Percentiles rank a stretch among this genome's conserved stretches.
Conservation (phyloP, 2,329 filamentous ascomycete species). For the Ophiostoma tasmaniense region DNA sequence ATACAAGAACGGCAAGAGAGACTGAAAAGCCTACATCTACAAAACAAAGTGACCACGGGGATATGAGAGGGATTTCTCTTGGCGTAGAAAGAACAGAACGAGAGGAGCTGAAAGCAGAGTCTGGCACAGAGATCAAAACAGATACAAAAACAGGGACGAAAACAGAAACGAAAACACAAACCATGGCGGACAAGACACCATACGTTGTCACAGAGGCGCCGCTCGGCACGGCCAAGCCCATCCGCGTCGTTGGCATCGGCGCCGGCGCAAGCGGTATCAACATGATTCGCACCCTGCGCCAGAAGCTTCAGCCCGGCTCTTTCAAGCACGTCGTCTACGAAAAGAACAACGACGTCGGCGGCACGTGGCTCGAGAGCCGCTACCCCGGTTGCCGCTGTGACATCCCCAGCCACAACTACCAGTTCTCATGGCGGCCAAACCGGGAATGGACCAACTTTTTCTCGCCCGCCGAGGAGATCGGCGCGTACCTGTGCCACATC, state of each 20-base stretch:
- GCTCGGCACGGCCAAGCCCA: conserved; percentile 27
- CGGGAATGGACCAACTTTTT: conserved; percentile 52
- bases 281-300: conserved; percentile 37
- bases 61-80: not conserved
- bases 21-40: not conserved
- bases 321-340: conserved; percentile 45
- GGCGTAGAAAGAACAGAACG: not conserved
- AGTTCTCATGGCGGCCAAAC: conserved; percentile 53
- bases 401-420: conserved; percentile 52
- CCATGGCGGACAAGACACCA: not conserved
- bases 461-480: conserved; percentile 46
- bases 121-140: not conserved
- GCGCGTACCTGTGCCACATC: conserved; percentile 41
- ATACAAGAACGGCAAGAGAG: not conserved
- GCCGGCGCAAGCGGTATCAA: conserved; percentile 32
- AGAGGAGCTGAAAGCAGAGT: not conserved
- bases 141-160: not conserved
- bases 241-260: conserved; percentile 38
- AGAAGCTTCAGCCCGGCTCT: conserved; percentile 28
- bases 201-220: conserved; percentile 20
- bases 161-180: not conserved
- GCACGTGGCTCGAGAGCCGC: conserved; percentile 51
- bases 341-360: conserved; percentile 48
- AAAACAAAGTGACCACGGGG: not conserved
- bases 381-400: conserved; percentile 52